A percentile compares a stretch with the other conserved stretches of the same genome.
These are phyloP conservation scores for Musa balbisiana DNA, from an alignment of 202 grass and related monocot genomes.

Conservation along the genomic window DNA sequence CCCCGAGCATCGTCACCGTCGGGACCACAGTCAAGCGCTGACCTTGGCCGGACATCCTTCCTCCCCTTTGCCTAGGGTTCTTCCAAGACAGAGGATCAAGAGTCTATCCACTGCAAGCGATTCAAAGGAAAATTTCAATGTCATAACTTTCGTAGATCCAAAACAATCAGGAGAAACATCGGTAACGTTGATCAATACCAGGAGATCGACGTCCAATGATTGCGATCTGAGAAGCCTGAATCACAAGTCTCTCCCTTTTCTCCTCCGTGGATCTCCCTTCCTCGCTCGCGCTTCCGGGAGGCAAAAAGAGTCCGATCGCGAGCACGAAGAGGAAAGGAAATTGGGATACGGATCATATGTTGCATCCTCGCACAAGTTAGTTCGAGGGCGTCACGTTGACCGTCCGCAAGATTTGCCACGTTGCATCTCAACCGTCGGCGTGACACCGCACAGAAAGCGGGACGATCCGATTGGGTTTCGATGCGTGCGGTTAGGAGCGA, in stretches of 20 bases:
- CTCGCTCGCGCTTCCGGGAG: background rate
- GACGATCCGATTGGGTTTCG: background rate
- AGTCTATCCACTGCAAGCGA: background rate
- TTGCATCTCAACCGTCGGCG: background rate
- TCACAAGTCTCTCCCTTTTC: background rate
- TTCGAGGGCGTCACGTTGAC: background rate
- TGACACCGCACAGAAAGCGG: background rate
- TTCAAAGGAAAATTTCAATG: background rate
- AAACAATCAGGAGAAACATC: background rate
- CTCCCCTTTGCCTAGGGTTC: background rate
- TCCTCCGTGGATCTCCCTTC: background rate
- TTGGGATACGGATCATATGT: background rate
- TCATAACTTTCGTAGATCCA: background rate
- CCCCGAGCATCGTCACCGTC: constrained; percentile 62
- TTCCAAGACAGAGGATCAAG: background rate
- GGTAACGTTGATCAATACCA: background rate
- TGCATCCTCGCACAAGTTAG: background rate
- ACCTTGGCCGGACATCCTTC: constrained; percentile 47
- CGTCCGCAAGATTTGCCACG: background rate
- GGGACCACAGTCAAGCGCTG: constrained; percentile 68
- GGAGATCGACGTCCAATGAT: background rate
- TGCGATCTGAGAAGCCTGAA: background rate
- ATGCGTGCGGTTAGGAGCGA: background rate
- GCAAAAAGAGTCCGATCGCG: background rate
- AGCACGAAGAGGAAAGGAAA: background rate